A percentile compares a stretch with the other conserved stretches of the same genome.
Evolutionary conservation across 2,329 filamentous ascomycete genomes (phyloP).

Genomic region (Pyrenophora teres): DNA sequence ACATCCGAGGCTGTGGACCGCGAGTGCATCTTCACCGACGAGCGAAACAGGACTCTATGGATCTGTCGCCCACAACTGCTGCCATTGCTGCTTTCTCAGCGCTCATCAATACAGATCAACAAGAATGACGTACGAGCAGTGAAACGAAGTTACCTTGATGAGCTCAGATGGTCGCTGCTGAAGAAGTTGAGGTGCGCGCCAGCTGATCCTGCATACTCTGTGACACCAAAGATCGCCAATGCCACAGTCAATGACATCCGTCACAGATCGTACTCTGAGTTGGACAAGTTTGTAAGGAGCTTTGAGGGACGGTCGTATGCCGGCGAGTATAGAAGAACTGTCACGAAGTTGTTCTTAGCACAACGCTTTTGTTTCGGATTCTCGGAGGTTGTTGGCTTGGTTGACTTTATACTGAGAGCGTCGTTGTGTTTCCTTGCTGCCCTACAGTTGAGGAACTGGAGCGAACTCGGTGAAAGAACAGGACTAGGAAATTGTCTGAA

Average conservation of each 20-base stretch:
- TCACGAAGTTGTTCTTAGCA: constrained; percentile 51
- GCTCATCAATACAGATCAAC: constrained; percentile 45
- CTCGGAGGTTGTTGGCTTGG: constrained; percentile 62
- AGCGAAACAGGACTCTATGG: constrained; percentile 63
- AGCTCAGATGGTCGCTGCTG: constrained; percentile 47
- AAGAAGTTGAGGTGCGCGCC: constrained; percentile 49
- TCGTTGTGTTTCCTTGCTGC: constrained; percentile 50
- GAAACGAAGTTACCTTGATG: constrained; percentile 20
- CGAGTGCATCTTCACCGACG: constrained; percentile 57
- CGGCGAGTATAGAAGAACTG: constrained; percentile 45
- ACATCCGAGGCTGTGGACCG: constrained; percentile 65
- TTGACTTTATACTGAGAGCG: constrained; percentile 73
- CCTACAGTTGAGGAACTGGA: constrained; percentile 24
- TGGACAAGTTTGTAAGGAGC: constrained; percentile 47
- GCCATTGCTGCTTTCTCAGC: constrained; percentile 25
- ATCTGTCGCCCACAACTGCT: constrained; percentile 62
- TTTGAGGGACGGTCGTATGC: constrained; percentile 15
- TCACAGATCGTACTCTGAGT: constrained; percentile 43
- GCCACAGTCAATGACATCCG: constrained; percentile 45
- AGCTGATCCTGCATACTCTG: constrained; percentile 45
- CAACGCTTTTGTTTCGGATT: constrained; percentile 48
- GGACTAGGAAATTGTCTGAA: constrained; percentile 3
- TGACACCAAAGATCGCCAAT: constrained; percentile 15
- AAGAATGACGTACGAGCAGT: background rate
- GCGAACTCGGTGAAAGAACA: background rate